These are phyloP conservation scores for Aschersonia sp. DNA, from an alignment of 2,329 filamentous ascomycete genomes.

Conservation along the genomic window DNA sequence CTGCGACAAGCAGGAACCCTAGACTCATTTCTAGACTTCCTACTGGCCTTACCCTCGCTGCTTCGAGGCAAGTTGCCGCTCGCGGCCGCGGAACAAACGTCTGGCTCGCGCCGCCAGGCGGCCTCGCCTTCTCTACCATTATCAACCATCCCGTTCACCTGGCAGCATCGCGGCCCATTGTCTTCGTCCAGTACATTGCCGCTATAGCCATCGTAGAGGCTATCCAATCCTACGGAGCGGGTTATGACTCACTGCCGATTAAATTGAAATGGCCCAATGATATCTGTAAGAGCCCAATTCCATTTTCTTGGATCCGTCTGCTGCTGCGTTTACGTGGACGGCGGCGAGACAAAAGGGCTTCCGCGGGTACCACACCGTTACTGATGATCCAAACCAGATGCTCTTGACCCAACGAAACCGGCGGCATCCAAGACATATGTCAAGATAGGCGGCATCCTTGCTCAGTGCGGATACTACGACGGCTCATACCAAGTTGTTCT, in stretches of 20 bases:
- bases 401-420: slow-evolving; percentile 45
- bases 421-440: slow-evolving; percentile 43
- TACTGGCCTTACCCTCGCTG: slow-evolving; percentile 74
- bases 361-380: not conserved
- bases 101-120: slow-evolving; percentile 83
- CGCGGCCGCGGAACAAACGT: slow-evolving; percentile 84
- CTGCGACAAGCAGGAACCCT: slow-evolving; percentile 44
- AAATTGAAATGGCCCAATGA: slow-evolving; percentile 98
- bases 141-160: slow-evolving; percentile 70
- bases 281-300: slow-evolving; percentile 44
- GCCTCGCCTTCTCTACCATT: slow-evolving; percentile 76
- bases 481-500: slow-evolving; percentile 73
- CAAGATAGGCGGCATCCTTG: slow-evolving; percentile 87
- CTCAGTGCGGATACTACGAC: slow-evolving; percentile 70
- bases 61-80: slow-evolving; percentile 77
- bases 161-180: slow-evolving; percentile 59
- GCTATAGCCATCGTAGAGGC: slow-evolving; percentile 79
- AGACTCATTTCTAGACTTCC: slow-evolving; percentile 63
- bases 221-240: slow-evolving; percentile 63
- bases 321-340: not conserved
- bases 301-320: not conserved
- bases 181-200: slow-evolving; percentile 88
- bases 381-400: slow-evolving; percentile 29
- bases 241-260: slow-evolving; percentile 63
- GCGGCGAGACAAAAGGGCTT: no score